Base-by-base conservation (phyloP, 2,329 filamentous ascomycete species). In the Chaetomium strumarium region DNA sequence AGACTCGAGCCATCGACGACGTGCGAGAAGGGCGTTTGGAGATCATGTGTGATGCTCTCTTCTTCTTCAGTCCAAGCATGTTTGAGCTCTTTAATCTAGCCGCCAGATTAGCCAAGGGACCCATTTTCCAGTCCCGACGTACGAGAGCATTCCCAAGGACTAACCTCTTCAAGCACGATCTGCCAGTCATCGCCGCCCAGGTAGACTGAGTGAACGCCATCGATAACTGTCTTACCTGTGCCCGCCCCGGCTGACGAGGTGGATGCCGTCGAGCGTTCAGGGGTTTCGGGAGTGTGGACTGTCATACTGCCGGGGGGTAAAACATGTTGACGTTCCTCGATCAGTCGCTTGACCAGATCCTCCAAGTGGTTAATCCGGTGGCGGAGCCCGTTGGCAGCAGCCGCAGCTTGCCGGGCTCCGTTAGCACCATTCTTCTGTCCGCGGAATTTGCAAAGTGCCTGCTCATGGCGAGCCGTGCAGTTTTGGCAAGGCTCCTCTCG, bases 401-500 rank as follows among this genome's bases (percentile, higher is more conserved):
- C 40, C 8, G 2, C 34, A n/a, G 38, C 13, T 20, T 12, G 39
- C 10, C 20, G 16, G 5, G 10, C 7, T 41, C 13, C 16, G 20
- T 56, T 57, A 16, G 34, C 13, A 4, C 13, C 34, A 8, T 37
- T 16, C 34, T 37, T 37, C 12, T 55, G 53, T 34, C 61, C 59
- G 40, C 55, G 62, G 49, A 60, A 65, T 30, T 57, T 56, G 56
- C 63, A 65, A 5, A 44, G 42, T 3, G 54, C 46, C 10, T 58
- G 52, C 36, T 62, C 57, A 20, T 52, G 36, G 8, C 63, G 62
- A 17, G 60, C 56, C 16, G 29, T 50, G 46, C 63, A 65, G 51
- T 65, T 65, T 45, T 65, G 63, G 48, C 63, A 65, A 11, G 63
- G 63, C 30, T 53, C 55, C 53, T 63, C 60, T n/a, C 63, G 58